Evolutionary conservation across 1,284 basidiomycete genomes (phyloP).

Genomic region (Coriolopsis trogii): DNA sequence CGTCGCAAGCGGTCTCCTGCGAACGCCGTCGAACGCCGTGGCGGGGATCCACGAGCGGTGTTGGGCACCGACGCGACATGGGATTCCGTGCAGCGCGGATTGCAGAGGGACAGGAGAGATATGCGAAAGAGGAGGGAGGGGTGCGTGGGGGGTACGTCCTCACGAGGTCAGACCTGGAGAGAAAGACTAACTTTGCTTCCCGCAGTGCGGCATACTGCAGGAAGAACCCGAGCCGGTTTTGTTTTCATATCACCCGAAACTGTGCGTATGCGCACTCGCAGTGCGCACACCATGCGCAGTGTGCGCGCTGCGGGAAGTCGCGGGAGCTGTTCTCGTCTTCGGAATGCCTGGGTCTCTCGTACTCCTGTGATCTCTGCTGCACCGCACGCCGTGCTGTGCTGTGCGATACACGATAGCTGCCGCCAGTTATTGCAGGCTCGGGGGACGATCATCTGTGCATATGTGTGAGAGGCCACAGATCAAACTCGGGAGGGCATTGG

Average conservation of each 20-base stretch:
- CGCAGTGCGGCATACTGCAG: not conserved
- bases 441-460: slow-evolving; percentile 1
- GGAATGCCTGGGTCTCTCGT: too few relatives aligned
- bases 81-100: too few relatives aligned
- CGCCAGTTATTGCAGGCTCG: not conserved
- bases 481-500: not conserved
- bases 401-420: not conserved
- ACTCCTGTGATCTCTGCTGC: too few relatives aligned
- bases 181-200: slow-evolving; percentile 13
- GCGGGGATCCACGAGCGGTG: not conserved
- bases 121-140: too few relatives aligned
- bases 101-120: too few relatives aligned
- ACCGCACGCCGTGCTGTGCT: too few relatives aligned
- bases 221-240: not conserved
- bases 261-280: slow-evolving; percentile 1
- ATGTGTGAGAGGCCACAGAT: slow-evolving; percentile 3
- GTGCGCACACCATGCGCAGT: not conserved
- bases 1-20: not conserved
- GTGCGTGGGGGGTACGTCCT: too few relatives aligned
- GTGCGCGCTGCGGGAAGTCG: too few relatives aligned
- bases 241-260: not conserved
- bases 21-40: not conserved
- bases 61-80: not conserved
- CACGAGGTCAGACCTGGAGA: not conserved
- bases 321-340: too few relatives aligned